These are phyloP conservation scores for Yamadazyma philogaea DNA, from an alignment of 805 yeast genomes.

Conservation along the genomic window DNA sequence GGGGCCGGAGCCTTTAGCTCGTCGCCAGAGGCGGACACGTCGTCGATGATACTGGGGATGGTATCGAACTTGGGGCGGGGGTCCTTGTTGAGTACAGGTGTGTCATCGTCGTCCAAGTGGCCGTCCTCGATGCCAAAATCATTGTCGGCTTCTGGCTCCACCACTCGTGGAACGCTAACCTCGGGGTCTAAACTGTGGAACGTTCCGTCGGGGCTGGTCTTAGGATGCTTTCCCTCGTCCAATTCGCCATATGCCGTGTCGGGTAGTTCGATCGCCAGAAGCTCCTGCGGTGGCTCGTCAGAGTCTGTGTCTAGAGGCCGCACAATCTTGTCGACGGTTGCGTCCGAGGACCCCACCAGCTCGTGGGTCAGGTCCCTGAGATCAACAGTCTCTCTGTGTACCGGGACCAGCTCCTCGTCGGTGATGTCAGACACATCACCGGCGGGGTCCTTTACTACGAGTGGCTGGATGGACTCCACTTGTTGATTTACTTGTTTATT, in stretches of 20 bases:
- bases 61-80: constrained; percentile 32
- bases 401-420: background rate
- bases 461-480: background rate
- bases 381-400: background rate
- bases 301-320: background rate
- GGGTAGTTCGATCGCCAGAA: constrained; percentile 19
- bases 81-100: constrained; percentile 19
- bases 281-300: background rate
- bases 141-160: constrained; percentile 12
- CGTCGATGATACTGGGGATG: constrained; percentile 24
- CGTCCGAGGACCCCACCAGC: no score
- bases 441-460: constrained; percentile 1
- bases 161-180: background rate
- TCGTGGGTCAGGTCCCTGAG: no score
- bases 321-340: background rate
- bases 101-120: constrained; percentile 19
- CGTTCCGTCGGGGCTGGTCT: background rate
- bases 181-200: constrained; percentile 2
- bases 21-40: background rate
- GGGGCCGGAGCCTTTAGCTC: constrained; percentile 23
- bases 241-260: constrained; percentile 25
- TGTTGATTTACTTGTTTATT: constrained; percentile 11
- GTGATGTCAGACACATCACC: constrained; percentile 12
- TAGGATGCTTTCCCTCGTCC: constrained; percentile 15
- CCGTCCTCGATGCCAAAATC: constrained; percentile 27